These are phyloP conservation scores for Themeda triandra DNA, from an alignment of 176 grass and related monocot species.

Conservation along the genomic window DNA sequence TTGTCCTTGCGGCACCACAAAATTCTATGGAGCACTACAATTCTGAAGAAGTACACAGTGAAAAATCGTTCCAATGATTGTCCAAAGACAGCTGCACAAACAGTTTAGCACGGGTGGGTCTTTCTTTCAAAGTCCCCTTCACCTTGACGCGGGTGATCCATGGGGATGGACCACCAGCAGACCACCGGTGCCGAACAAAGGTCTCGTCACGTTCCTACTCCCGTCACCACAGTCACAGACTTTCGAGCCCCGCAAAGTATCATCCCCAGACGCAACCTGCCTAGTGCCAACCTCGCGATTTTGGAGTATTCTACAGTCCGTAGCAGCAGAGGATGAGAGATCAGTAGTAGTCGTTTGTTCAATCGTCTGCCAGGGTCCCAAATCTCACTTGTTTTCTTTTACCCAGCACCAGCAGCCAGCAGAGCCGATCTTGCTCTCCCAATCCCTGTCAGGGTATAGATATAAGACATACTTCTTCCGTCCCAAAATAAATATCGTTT, in stretches of 20 bases:
- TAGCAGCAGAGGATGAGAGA: background rate
- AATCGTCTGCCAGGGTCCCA: background rate
- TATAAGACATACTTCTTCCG: too few relatives aligned
- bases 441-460: slow-evolving; percentile 7
- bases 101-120: background rate
- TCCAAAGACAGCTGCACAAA: background rate
- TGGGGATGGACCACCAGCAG: too few relatives aligned
- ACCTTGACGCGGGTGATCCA: background rate
- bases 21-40: background rate
- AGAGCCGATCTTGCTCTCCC: background rate
- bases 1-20: background rate
- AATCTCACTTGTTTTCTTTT: slow-evolving; percentile 1
- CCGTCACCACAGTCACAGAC: background rate
- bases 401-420: background rate
- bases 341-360: background rate
- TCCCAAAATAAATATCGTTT: too few relatives aligned
- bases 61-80: background rate
- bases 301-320: background rate
- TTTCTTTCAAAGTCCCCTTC: background rate
- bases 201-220: slow-evolving; percentile 16
- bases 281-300: background rate
- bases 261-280: background rate
- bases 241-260: background rate
- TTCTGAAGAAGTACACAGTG: background rate
- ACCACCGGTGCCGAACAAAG: background rate